Percentiles rank a stretch among this genome's conserved stretches.
Evolutionary conservation across 2,329 filamentous ascomycete species (phyloP).

Genomic region (Berkeleyomyces basicola): DNA sequence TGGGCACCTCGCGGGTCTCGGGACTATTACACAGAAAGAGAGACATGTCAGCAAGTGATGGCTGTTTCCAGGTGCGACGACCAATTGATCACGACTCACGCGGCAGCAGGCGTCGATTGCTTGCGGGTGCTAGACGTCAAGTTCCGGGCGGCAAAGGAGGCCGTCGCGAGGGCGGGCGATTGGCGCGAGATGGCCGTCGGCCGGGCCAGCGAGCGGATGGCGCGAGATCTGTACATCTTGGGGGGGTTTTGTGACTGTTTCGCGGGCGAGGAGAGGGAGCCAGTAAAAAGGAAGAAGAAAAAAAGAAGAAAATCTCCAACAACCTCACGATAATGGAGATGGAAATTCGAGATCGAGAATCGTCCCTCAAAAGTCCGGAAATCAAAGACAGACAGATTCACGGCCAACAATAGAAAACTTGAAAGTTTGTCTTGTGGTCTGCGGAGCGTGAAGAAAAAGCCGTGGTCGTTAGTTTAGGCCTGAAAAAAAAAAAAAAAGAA

Average conservation of each 20-base stretch:
- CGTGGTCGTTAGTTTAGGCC: too few species aligned
- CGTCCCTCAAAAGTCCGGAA: too few species aligned
- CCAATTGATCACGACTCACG: slow-evolving; percentile 8
- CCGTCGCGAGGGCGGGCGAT: slow-evolving; percentile 14
- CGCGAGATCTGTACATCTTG: slow-evolving; percentile 13
- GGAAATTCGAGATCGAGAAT: too few species aligned
- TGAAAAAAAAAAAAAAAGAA: not conserved
- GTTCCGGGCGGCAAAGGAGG: slow-evolving; percentile 4
- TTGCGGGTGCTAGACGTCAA: slow-evolving; percentile 12
- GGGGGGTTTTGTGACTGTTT: not conserved
- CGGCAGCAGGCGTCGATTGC: slow-evolving; percentile 15
- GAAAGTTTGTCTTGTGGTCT: not conserved
- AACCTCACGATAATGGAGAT: too few species aligned
- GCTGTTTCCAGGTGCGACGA: not conserved
- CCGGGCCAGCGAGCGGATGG: slow-evolving; percentile 11
- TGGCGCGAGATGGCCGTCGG: slow-evolving; percentile 7
- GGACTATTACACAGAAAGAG: slow-evolving; percentile 23
- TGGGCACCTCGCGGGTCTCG: slow-evolving; percentile 40
- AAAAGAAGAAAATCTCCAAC: not conserved
- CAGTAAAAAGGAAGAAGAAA: not conserved
- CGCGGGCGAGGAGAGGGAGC: not conserved
- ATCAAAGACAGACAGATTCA: not conserved
- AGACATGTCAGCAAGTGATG: slow-evolving; percentile 11
- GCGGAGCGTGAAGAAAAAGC: not conserved
- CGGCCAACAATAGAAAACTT: not conserved